Evolutionary conservation across 2,329 filamentous ascomycete species (phyloP).

Genomic region (Macrophomina tecta): DNA sequence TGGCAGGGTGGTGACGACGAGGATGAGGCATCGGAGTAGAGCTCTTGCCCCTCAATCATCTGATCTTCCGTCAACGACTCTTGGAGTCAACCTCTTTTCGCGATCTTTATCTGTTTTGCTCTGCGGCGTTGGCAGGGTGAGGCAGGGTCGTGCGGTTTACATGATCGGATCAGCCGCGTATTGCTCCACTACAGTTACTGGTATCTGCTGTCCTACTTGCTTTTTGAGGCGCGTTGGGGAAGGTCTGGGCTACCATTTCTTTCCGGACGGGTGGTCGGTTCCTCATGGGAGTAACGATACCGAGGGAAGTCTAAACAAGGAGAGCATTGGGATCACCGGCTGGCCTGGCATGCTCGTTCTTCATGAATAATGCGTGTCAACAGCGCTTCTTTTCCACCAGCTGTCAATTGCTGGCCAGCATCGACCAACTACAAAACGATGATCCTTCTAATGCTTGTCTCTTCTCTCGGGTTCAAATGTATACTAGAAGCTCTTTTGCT

Average conservation of each 20-base stretch:
- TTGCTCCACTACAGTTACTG: slow-evolving; percentile 18
- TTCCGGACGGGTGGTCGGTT: slow-evolving; percentile 20
- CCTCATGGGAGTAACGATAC: slow-evolving; percentile 9
- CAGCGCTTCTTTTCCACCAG: neutral
- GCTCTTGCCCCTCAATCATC: neutral
- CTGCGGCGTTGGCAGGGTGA: slow-evolving; percentile 23
- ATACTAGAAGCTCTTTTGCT: slow-evolving; percentile 25
- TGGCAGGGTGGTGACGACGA: slow-evolving; percentile 41
- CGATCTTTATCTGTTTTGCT: slow-evolving; percentile 20
- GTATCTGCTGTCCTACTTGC: slow-evolving; percentile 22
- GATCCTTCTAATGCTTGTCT: slow-evolving; percentile 8
- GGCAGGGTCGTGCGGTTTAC: slow-evolving; percentile 20
- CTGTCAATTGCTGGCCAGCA: slow-evolving; percentile 4
- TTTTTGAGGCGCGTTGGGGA: slow-evolving; percentile 21
- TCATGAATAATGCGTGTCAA: neutral
- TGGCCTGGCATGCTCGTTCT: slow-evolving; percentile 5
- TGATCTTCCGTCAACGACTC: slow-evolving; percentile 13
- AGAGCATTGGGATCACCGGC: slow-evolving; percentile 9
- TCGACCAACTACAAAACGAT: slow-evolving; percentile 10
- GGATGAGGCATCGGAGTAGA: slow-evolving; percentile 47
- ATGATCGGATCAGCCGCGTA: slow-evolving; percentile 6
- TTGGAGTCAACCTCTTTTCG: slow-evolving; percentile 19
- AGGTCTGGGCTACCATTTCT: slow-evolving; percentile 13
- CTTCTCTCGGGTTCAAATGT: slow-evolving; percentile 10
- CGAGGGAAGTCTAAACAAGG: slow-evolving; percentile 5